Evolutionary conservation across 352 stramenopile species (phyloP).

Genomic region (Blastocystis sp.): DNA sequence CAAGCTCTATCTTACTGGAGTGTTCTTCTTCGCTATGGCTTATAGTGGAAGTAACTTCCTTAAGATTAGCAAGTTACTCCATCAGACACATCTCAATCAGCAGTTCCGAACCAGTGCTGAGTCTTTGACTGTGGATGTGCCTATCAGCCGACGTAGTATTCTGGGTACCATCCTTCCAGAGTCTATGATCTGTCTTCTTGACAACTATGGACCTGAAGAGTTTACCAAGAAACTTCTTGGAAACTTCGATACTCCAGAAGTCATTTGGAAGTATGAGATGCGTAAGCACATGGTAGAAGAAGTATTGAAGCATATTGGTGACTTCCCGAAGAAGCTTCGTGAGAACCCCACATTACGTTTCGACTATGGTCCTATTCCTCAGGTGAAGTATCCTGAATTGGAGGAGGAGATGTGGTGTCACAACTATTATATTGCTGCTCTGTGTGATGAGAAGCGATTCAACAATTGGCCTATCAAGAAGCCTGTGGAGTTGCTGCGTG

Average conservation of each 20-base stretch:
- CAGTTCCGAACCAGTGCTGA: conserved; percentile 68
- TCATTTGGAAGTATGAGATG: conserved; percentile 88
- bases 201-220: conserved; percentile 72
- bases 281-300: conserved; percentile 76
- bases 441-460: conserved; percentile 76
- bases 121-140: conserved; percentile 66
- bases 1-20: conserved; percentile 72
- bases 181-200: conserved; percentile 79
- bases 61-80: conserved; percentile 68
- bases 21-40: conserved; percentile 70
- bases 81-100: conserved; percentile 70
- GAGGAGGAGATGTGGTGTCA: conserved; percentile 83
- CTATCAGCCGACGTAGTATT: conserved; percentile 71
- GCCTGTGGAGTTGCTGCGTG: conserved; percentile 76
- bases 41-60: conserved; percentile 71
- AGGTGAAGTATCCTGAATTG: conserved; percentile 78
- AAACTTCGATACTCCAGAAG: conserved; percentile 76
- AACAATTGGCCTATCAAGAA: conserved; percentile 76
- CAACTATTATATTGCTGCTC: conserved; percentile 82
- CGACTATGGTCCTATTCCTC: conserved; percentile 82
- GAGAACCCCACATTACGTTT: conserved; percentile 80
- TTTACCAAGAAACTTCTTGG: conserved; percentile 82
- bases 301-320: conserved; percentile 80
- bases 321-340: conserved; percentile 78
- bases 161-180: conserved; percentile 79